A percentile compares a stretch with the other conserved stretches of the same genome.
phyloP scores from a whole-genome alignment of 2,329 filamentous ascomycete species.

The Xylariomycetidae sp. region DNA sequence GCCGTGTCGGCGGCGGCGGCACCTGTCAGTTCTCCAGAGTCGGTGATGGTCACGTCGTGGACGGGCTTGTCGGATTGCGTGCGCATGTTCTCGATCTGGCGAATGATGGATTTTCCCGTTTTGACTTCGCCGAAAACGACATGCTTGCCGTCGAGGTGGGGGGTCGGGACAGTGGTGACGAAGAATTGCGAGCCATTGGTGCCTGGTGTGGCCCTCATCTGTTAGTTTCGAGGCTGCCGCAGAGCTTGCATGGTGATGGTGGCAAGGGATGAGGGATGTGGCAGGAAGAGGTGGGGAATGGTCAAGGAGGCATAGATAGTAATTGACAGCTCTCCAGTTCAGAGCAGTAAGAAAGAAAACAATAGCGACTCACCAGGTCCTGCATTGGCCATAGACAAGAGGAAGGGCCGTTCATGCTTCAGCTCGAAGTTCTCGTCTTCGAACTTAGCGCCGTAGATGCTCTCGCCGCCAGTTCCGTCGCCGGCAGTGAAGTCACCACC shows the following conservation, averaged over 20 bases:
- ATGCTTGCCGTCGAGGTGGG: conserved; percentile 93
- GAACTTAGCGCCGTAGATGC: conserved; percentile 96
- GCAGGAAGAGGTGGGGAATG: no score
- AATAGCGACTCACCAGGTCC: conserved; percentile 63
- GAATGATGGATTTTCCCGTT: conserved; percentile 84
- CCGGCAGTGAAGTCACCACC: conserved; percentile 94
- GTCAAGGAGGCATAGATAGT: no score
- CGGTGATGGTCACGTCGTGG: conserved; percentile 66
- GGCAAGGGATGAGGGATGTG: not conserved
- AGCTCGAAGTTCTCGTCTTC: conserved; percentile 91
- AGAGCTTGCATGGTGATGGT: not conserved
- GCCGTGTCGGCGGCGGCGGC: conserved; percentile 65
- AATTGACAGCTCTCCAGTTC: no score
- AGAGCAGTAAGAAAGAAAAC: not conserved
- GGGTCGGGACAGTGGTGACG: conserved; percentile 90
- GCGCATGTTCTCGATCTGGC: conserved; percentile 80
- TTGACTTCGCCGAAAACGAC: conserved; percentile 96
- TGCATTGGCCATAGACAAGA: conserved; percentile 97
- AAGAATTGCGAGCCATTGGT: conserved; percentile 99
- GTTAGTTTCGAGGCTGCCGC: conserved; percentile 6
- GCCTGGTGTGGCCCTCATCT: conserved; percentile 38
- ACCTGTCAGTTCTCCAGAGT: conserved; percentile 82
- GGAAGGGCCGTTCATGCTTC: conserved; percentile 89
- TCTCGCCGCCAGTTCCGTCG: conserved; percentile 93
- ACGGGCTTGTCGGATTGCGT: conserved; percentile 75